Conservation (phyloP, 1,284 basidiomycete genomes). For the Pterulicium gracile region DNA sequence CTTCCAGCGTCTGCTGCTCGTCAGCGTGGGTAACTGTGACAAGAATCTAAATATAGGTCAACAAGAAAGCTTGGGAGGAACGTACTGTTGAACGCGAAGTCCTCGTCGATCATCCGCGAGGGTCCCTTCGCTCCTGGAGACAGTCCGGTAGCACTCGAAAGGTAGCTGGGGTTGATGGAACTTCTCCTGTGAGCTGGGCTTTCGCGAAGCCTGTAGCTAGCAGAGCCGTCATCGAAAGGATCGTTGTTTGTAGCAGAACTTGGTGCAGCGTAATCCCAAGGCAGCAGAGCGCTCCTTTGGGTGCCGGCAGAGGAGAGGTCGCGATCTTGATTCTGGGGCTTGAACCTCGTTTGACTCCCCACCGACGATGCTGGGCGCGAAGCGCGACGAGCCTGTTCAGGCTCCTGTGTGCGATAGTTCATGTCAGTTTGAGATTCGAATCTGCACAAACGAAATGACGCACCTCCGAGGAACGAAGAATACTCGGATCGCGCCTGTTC, state of each 20-base stretch:
- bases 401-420: too few relatives aligned
- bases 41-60: not conserved
- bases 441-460: too few relatives aligned
- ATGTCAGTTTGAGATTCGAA: too few relatives aligned
- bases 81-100: conserved; percentile 56
- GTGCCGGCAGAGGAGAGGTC: conserved; percentile 24
- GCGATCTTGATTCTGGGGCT: conserved; percentile 12
- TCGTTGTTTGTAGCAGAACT: conserved; percentile 44
- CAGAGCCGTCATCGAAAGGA: conserved; percentile 35
- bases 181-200: conserved; percentile 42
- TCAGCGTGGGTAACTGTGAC: conserved; percentile 22
- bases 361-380: conserved; percentile 42
- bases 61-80: not conserved
- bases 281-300: conserved; percentile 64
- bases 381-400: conserved; percentile 58
- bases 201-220: conserved; percentile 40
- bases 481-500: too few relatives aligned
- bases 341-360: conserved; percentile 27
- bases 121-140: conserved; percentile 36
- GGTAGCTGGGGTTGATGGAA: conserved; percentile 34
- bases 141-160: conserved; percentile 26
- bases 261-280: conserved; percentile 72
- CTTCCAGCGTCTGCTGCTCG: conserved; percentile 17
- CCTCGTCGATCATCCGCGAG: conserved; percentile 38
- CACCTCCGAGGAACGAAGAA: too few relatives aligned